Conservation (phyloP, 2,329 filamentous ascomycete genomes). For the Penicillium aurantiogriseum region DNA sequence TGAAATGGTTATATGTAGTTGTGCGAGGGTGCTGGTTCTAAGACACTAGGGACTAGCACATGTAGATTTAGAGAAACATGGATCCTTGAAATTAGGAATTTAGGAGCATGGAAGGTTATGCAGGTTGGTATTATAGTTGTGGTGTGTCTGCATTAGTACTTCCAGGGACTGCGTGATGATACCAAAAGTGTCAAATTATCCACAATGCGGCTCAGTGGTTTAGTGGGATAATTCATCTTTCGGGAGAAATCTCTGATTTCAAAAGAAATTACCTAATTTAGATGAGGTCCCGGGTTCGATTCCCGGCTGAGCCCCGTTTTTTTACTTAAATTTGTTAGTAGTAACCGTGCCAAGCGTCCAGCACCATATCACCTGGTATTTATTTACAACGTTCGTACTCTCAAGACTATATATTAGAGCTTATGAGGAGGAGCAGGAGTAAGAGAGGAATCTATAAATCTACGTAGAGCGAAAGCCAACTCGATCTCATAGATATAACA, state of each 20-base stretch:
- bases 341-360: too few relatives aligned
- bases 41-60: background rate
- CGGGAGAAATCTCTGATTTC: constrained; percentile 6
- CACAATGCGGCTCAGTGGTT: constrained; percentile 1
- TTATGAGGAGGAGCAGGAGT: too few relatives aligned
- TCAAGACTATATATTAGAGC: too few relatives aligned
- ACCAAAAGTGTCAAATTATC: fast-evolving
- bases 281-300: constrained; percentile 6
- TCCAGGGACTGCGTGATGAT: background rate
- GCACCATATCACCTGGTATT: too few relatives aligned
- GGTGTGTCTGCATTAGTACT: background rate
- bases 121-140: background rate
- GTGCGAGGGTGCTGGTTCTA: background rate
- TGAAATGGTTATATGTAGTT: background rate
- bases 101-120: background rate
- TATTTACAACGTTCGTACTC: too few relatives aligned
- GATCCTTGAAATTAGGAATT: background rate
- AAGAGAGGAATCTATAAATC: too few relatives aligned
- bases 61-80: too few relatives aligned
- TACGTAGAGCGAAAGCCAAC: background rate
- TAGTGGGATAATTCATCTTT: constrained; percentile 5
- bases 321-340: background rate
- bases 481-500: background rate
- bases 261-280: background rate
- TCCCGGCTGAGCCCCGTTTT: constrained; percentile 2